A percentile compares a stretch with the other conserved stretches of the same genome.
These are phyloP conservation scores for Paspalum vaginatum DNA, from an alignment of 176 grass and related monocot species.

Conservation along the genomic window DNA sequence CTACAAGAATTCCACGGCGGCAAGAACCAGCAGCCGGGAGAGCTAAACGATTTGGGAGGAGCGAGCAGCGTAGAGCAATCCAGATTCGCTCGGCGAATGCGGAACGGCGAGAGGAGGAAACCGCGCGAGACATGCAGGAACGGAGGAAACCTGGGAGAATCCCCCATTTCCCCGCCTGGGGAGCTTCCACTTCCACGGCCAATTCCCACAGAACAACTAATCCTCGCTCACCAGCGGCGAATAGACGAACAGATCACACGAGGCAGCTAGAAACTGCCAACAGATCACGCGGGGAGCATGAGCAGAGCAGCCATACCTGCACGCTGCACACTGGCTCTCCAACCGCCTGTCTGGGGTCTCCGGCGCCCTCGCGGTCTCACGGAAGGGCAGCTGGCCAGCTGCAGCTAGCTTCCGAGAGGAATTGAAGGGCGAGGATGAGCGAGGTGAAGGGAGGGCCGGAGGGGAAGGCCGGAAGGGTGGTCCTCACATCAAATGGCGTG, in stretches of 20 bases:
- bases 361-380: too few species aligned
- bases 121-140: background rate
- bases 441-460: background rate
- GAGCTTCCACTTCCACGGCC: background rate
- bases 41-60: background rate
- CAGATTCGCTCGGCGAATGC: slow-evolving; percentile 28
- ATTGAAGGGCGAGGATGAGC: slow-evolving; percentile 15
- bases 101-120: background rate
- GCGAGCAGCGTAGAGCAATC: background rate
- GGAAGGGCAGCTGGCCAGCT: too few species aligned
- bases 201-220: background rate
- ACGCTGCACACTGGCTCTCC: background rate
- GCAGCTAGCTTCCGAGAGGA: slow-evolving; percentile 31
- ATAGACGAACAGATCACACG: background rate
- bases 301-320: slow-evolving; percentile 13
- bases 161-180: slow-evolving; percentile 1
- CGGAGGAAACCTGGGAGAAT: background rate
- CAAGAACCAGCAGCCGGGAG: background rate
- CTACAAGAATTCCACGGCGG: background rate
- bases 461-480: background rate
- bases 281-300: background rate
- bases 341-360: background rate
- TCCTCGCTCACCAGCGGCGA: slow-evolving; percentile 1
- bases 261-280: background rate
- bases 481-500: slow-evolving; percentile 34